Evolutionary conservation across 768 basidiomycete genomes (phyloP).

Genomic region (Leccinum ochraceum): DNA sequence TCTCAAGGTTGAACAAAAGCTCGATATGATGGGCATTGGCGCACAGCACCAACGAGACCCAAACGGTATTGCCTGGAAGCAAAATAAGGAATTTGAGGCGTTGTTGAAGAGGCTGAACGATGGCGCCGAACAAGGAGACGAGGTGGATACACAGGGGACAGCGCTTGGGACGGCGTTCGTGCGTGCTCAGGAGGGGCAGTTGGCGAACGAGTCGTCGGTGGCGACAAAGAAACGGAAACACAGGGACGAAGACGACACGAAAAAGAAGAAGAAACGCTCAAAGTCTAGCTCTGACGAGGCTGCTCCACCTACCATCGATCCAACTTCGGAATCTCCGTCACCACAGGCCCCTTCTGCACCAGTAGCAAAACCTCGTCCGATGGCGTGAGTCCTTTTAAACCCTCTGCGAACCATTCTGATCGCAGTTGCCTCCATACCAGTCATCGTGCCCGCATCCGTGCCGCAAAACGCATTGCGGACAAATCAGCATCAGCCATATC

Average conservation of each 20-base stretch:
- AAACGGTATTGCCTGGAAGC: conserved; percentile 82
- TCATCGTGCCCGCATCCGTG: conserved; percentile 80
- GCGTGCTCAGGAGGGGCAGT: conserved; percentile 19
- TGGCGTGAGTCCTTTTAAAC: conserved; percentile 31
- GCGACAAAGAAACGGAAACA: conserved; percentile 36
- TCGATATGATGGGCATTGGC: conserved; percentile 86
- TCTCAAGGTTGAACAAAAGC: conserved; percentile 77
- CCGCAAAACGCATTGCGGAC: conserved; percentile 73
- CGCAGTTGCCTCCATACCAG: conserved; percentile 36
- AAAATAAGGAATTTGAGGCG: conserved; percentile 81
- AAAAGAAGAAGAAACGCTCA: conserved; percentile 23
- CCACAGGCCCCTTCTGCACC: background rate
- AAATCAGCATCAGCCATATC: conserved; percentile 79
- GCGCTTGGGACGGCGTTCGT: conserved; percentile 31
- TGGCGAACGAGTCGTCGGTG: conserved; percentile 15
- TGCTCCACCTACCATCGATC: background rate
- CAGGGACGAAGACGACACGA: conserved; percentile 24
- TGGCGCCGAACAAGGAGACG: conserved; percentile 21
- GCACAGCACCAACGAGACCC: conserved; percentile 66
- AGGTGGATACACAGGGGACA: conserved; percentile 6
- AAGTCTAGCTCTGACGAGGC: conserved; percentile 29
- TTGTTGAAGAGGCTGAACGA: conserved; percentile 68
- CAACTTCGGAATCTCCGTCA: background rate
- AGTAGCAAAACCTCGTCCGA: conserved; percentile 26
- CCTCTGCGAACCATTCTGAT: conserved; percentile 1